Conservation (phyloP, 108 stramenopile genomes). For the Skeletonema menzelii region DNA sequence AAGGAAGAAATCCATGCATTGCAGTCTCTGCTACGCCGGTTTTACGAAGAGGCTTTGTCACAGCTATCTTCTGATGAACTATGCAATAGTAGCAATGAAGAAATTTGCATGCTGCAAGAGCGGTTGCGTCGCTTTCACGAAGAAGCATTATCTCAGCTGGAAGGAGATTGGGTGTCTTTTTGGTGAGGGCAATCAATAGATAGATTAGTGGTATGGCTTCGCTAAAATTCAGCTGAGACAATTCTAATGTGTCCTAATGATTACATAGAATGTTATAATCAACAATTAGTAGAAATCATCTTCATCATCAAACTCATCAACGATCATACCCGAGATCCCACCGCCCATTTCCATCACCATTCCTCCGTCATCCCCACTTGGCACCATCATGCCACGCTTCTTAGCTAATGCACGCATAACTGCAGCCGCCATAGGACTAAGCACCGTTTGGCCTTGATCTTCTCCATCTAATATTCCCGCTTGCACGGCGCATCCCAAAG, state of each 20-base stretch:
- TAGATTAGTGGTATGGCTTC: too few relatives aligned
- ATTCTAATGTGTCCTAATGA: too few relatives aligned
- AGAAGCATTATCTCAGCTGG: neutral
- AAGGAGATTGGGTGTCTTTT: neutral
- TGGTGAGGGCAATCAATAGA: neutral
- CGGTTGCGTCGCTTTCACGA: neutral
- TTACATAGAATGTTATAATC: too few relatives aligned
- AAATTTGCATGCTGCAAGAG: neutral
- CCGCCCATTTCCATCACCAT: constrained; percentile 1
- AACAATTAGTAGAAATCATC: constrained; percentile 23
- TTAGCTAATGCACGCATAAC: constrained; percentile 78
- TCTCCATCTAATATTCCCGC: constrained; percentile 89
- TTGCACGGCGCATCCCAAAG: constrained; percentile 88
- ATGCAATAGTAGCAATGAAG: neutral
- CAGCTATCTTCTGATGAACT: neutral
- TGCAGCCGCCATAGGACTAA: constrained; percentile 88
- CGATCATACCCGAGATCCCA: constrained; percentile 10
- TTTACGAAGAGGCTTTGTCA: neutral
- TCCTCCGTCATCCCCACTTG: neutral
- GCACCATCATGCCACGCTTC: constrained; percentile 37
- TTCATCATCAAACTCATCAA: constrained; percentile 26
- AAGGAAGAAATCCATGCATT: neutral
- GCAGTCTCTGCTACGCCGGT: neutral
- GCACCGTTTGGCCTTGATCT: constrained; percentile 65
- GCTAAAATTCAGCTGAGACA: too few relatives aligned